Conservation (phyloP, 106 monocot species). For the Acorus calamus region DNA sequence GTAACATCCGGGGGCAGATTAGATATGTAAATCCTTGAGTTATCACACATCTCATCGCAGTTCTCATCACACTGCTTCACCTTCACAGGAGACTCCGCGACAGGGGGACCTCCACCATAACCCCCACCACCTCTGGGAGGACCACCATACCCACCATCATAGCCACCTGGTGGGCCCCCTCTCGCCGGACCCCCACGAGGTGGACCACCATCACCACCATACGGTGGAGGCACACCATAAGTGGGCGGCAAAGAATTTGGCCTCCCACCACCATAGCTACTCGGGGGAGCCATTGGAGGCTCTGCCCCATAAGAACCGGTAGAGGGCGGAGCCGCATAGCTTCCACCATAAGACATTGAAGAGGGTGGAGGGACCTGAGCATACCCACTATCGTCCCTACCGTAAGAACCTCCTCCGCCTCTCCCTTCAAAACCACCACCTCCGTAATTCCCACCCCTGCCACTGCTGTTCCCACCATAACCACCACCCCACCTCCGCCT, state of each 20-base stretch:
- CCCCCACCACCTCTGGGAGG: constrained; percentile 17
- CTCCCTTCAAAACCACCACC: constrained; percentile 5
- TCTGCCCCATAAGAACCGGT: constrained; percentile 49
- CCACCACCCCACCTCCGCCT: constrained; percentile 26
- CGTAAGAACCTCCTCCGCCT: constrained; percentile 10
- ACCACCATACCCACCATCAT: constrained; percentile 50
- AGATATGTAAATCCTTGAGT: constrained; percentile 90
- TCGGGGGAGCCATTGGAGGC: constrained; percentile 29
- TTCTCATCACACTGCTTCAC: constrained; percentile 97
- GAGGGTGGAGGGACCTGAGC: constrained; percentile 49
- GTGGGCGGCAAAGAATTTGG: constrained; percentile 47
- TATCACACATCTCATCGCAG: constrained; percentile 87
- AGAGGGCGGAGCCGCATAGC: constrained; percentile 40
- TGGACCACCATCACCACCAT: constrained; percentile 21
- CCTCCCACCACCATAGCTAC: constrained; percentile 28
- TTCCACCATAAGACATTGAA: constrained; percentile 35
- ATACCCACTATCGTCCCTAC: constrained; percentile 49
- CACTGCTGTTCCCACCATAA: constrained; percentile 20
- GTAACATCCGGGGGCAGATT: constrained; percentile 96
- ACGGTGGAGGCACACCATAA: constrained; percentile 59
- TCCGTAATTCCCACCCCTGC: constrained; percentile 17
- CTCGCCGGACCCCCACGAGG: constrained; percentile 28
- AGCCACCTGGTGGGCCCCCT: constrained; percentile 9
- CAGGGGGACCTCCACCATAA: constrained; percentile 34
- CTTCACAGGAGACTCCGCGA: constrained; percentile 25